Conservation (phyloP, 192 early-diverging fungal genomes). For the Haplosporangium gracile region DNA sequence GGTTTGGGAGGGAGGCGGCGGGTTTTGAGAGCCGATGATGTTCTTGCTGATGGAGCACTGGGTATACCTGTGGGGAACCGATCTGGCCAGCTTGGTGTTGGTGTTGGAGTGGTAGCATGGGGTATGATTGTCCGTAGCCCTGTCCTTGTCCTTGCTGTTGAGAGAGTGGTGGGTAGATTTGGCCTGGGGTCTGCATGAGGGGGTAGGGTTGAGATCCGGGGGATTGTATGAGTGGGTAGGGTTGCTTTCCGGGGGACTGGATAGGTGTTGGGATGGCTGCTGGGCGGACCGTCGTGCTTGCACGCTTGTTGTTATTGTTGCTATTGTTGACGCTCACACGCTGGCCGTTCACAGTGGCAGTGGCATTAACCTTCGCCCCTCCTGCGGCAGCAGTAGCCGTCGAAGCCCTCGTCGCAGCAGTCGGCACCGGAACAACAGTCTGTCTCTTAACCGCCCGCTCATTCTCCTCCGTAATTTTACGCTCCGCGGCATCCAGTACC, state of each 20-base stretch:
- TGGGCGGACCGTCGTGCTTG: not conserved
- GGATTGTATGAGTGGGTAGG: not conserved
- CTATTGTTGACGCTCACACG: not conserved
- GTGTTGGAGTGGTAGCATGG: not conserved
- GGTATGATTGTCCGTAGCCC: not conserved
- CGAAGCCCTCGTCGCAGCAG: not conserved
- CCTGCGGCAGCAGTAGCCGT: not conserved
- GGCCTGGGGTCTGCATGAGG: not conserved
- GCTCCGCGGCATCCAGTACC: not conserved
- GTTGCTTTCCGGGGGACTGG: not conserved
- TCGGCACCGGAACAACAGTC: not conserved
- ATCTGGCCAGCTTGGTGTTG: not conserved
- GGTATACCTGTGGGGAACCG: not conserved
- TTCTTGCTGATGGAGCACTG: not conserved
- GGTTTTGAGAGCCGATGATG: not conserved
- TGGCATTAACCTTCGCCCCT: no score
- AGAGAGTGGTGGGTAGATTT: not conserved
- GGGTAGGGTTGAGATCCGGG: not conserved
- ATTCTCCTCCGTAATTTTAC: not conserved
- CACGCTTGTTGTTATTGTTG: not conserved
- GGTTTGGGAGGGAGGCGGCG: not conserved
- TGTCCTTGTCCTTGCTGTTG: not conserved
- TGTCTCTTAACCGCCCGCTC: not conserved
- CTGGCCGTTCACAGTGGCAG: no score
- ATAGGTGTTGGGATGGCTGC: not conserved